These are phyloP conservation scores for Stachybotrys echinatus DNA, from an alignment of 2,329 filamentous ascomycete genomes.

Conservation along the genomic window DNA sequence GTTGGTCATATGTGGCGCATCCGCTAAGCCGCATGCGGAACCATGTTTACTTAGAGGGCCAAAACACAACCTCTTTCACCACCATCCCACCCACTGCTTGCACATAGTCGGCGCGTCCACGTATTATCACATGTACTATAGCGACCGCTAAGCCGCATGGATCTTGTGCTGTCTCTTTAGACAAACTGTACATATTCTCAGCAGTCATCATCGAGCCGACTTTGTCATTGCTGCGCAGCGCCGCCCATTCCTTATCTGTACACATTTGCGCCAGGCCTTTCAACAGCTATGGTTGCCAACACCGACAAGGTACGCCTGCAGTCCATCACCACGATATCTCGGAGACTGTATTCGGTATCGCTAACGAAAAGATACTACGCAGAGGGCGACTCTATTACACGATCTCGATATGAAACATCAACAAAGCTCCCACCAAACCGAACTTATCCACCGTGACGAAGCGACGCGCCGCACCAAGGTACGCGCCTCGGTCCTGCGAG, in stretches of 20 bases:
- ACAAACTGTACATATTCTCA: background rate
- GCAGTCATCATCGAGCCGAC: background rate
- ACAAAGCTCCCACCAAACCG: constrained; percentile 56
- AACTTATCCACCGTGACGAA: constrained; percentile 70
- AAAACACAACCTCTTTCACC: constrained; percentile 17
- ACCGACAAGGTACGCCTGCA: background rate
- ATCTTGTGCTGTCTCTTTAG: background rate
- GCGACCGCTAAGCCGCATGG: background rate
- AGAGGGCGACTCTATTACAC: constrained; percentile 31
- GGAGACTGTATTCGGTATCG: too few species aligned
- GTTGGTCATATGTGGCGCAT: background rate
- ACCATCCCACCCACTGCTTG: constrained; percentile 1
- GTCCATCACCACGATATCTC: background rate
- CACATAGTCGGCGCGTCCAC: background rate
- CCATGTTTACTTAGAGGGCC: constrained; percentile 21
- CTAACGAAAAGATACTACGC: background rate
- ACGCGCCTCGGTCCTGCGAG: constrained; percentile 63
- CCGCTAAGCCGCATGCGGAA: constrained; percentile 19
- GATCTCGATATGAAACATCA: constrained; percentile 67
- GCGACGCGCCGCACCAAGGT: constrained; percentile 64
- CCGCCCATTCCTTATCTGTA: background rate
- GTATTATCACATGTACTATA: background rate
- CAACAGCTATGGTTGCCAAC: background rate
- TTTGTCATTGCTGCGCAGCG: too few species aligned
- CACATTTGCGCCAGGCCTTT: background rate